Evolutionary conservation across 2,329 filamentous ascomycete genomes (phyloP).

Genomic region (Cladosporium colombiae): DNA sequence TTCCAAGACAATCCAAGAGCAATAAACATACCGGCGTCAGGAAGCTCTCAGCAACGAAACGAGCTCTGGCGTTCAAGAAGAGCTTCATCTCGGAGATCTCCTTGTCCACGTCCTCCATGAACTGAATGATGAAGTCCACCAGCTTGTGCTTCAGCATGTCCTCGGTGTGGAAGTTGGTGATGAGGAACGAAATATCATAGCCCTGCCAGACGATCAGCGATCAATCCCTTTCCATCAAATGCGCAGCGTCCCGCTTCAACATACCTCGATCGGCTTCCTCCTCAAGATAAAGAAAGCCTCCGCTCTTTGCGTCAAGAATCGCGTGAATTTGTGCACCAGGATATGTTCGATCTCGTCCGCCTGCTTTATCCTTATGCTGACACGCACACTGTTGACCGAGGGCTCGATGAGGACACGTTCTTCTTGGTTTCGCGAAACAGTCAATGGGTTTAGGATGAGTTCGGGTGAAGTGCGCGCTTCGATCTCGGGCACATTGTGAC

Average conservation of each 20-base stretch:
- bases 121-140: constrained; percentile 98
- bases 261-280: constrained; percentile 90
- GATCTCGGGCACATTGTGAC: constrained; percentile 97
- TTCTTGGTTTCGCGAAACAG: constrained; percentile 92
- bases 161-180: constrained; percentile 98
- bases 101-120: constrained; percentile 99
- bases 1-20: neutral
- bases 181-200: constrained; percentile 97
- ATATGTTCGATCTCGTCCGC: constrained; percentile 99
- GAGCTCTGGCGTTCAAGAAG: constrained; percentile 93
- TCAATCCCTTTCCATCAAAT: neutral
- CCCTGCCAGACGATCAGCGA: constrained; percentile 57
- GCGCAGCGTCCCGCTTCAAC: constrained; percentile 27
- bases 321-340: constrained; percentile 95
- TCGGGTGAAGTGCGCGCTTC: constrained; percentile 92
- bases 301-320: constrained; percentile 92
- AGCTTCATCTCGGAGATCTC: constrained; percentile 99
- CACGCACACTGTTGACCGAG: constrained; percentile 92
- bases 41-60: constrained; percentile 98
- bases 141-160: constrained; percentile 99
- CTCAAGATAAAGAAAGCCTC: constrained; percentile 96
- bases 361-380: constrained; percentile 99
- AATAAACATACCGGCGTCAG: constrained; percentile 73
- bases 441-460: constrained; percentile 86
- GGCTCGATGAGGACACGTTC: constrained; percentile 96